Evolutionary conservation across 352 stramenopile species (phyloP).

Genomic region (Aphanomyces astaci): DNA sequence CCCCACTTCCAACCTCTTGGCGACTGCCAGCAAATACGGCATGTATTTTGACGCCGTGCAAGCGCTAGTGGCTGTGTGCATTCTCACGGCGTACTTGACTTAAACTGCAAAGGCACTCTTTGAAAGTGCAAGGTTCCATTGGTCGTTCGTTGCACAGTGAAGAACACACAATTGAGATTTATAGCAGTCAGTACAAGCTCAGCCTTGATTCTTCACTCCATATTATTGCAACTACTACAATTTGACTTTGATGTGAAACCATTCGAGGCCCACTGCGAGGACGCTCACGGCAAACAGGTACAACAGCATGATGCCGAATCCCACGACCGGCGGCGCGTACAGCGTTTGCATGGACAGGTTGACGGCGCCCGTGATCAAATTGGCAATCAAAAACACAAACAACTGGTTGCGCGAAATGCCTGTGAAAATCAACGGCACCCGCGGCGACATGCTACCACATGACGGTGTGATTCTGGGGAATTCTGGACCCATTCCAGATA

Average conservation of each 20-base stretch:
- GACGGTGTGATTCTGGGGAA: too few relatives aligned
- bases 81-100: background rate
- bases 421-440: constrained; percentile 54
- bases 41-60: constrained; percentile 16
- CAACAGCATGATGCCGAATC: constrained; percentile 37
- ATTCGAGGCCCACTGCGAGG: constrained; percentile 49
- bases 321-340: constrained; percentile 36
- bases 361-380: constrained; percentile 62
- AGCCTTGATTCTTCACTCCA: too few relatives aligned
- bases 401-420: constrained; percentile 78
- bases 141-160: too few relatives aligned
- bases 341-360: constrained; percentile 81
- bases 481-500: too few relatives aligned
- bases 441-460: constrained; percentile 53
- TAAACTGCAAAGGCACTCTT: too few relatives aligned
- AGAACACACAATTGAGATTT: too few relatives aligned
- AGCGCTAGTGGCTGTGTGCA: background rate
- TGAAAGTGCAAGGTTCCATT: too few relatives aligned
- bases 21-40: constrained; percentile 11
- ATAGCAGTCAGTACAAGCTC: too few relatives aligned
- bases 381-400: constrained; percentile 76
- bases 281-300: constrained; percentile 64
- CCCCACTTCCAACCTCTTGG: constrained; percentile 12
- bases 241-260: constrained; percentile 54
- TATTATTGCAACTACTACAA: too few relatives aligned